Conservation (phyloP, 495 filamentous ascomycete species). For the Penicillium paradoxum region DNA sequence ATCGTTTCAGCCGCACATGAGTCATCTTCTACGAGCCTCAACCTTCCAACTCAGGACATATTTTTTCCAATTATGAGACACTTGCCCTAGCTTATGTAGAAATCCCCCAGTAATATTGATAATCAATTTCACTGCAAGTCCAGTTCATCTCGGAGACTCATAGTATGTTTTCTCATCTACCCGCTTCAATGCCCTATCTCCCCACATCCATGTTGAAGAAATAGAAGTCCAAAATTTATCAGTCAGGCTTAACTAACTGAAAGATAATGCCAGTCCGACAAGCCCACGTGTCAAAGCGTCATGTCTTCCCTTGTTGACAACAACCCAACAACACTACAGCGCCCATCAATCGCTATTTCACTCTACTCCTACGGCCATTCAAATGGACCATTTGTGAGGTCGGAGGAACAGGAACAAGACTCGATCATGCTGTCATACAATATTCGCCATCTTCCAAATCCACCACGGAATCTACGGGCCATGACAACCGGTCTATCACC, state of each 20-base stretch:
- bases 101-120: too few species aligned
- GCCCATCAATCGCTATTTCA: not conserved
- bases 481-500: slow-evolving; percentile 7
- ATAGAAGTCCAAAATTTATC: not conserved
- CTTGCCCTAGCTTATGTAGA: too few species aligned
- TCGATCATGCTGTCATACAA: slow-evolving; percentile 3
- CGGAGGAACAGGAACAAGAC: not conserved
- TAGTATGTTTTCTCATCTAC: not conserved
- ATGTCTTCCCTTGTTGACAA: not conserved
- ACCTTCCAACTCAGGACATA: not conserved
- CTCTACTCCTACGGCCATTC: slow-evolving; percentile 6
- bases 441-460: slow-evolving; percentile 13
- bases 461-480: slow-evolving; percentile 7
- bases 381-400: slow-evolving; percentile 7
- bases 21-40: not conserved
- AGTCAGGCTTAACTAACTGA: too few species aligned
- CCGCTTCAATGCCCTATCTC: not conserved
- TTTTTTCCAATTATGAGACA: not conserved
- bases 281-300: not conserved
- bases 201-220: not conserved
- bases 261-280: too few species aligned
- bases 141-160: not conserved
- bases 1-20: not conserved
- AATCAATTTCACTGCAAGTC: not conserved
- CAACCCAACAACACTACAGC: not conserved